Base-by-base conservation (phyloP, 805 yeast genomes). In the Spathaspora sp. region DNA sequence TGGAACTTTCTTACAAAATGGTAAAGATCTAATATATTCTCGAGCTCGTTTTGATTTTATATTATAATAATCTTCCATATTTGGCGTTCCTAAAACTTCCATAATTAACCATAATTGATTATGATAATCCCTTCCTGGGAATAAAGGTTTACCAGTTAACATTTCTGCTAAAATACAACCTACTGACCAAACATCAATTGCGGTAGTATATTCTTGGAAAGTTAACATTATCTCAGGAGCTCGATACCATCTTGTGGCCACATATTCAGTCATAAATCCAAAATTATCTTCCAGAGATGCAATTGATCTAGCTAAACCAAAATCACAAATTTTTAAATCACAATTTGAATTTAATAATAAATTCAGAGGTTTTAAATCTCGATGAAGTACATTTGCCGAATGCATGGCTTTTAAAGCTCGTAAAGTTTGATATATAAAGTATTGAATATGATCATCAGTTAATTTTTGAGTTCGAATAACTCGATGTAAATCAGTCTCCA, bases 221-320 rank as follows among this genome's bases (percentile, higher is more conserved):
- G 97, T 90, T 47, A 93, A 78, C 98, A 93, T 93, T 65, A 93
- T 91, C 62, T 93, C 98, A 0, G 98, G 98, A 0, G 98, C 98
- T 51, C 98, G 77, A 68, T 93, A 93, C 97, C 98, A 93, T 57
- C 98, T 76, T 3, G 98, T 93, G 9, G 98, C 98, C 44, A 93
- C 98, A 65, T 93, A 93, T 68, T 93, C 98, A 2, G 98, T 93
- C 96, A 93, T 87, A 66, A 84, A 85, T 5, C 89, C 90, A 54
- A 82, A 79, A 63, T 83, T 85, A 62, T 83, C 85, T 60, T 85
- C 85, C 50, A 73, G 74, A 53, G 80, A 75, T 38, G 89, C 82
- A 53, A 82, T 78, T 18, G 83, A 71, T 53, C 88, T 73, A 1
- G 98, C 97, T 44, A 93, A 76, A 0, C 98, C 98, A 67, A 93